These are phyloP conservation scores for Coemansia sp. DNA, from an alignment of 192 early-diverging fungal genomes.

Conservation along the genomic window DNA sequence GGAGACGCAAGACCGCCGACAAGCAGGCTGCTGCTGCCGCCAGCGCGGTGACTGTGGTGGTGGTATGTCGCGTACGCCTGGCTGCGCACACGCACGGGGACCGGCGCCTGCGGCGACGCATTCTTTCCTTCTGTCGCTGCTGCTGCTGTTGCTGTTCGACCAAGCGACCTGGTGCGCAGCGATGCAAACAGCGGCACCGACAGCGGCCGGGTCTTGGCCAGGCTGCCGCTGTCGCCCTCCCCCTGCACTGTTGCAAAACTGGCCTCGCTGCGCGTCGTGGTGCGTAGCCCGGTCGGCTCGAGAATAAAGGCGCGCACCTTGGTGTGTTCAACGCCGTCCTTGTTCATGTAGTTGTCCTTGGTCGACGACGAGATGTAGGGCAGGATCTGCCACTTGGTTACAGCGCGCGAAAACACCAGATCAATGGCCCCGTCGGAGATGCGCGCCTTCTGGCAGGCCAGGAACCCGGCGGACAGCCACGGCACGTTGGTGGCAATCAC, in stretches of 20 bases:
- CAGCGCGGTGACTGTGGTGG: slow-evolving; percentile 24
- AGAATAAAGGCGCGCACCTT: slow-evolving; percentile 61
- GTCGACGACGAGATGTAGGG: slow-evolving; percentile 47
- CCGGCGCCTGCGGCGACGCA: slow-evolving; percentile 24
- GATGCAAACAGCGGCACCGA: slow-evolving; percentile 26
- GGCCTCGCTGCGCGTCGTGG: slow-evolving; percentile 25
- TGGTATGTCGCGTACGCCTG: slow-evolving; percentile 47
- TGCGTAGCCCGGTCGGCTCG: slow-evolving; percentile 58
- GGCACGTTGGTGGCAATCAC: slow-evolving; percentile 63
- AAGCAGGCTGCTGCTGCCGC: slow-evolving; percentile 23
- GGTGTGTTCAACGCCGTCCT: slow-evolving; percentile 41
- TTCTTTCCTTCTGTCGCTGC: neutral
- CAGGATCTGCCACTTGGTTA: slow-evolving; percentile 46
- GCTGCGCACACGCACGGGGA: slow-evolving; percentile 51
- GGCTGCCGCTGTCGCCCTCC: neutral
- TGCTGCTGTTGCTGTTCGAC: slow-evolving; percentile 1
- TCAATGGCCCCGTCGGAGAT: slow-evolving; percentile 58
- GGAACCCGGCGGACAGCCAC: slow-evolving; percentile 59
- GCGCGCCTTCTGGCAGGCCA: slow-evolving; percentile 55
- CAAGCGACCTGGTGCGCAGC: slow-evolving; percentile 15
- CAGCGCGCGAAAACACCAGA: slow-evolving; percentile 54
- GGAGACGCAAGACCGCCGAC: slow-evolving; percentile 19
- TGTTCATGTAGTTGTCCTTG: slow-evolving; percentile 51
- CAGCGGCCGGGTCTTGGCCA: slow-evolving; percentile 7
- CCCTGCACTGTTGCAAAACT: slow-evolving; percentile 27